Conservation (phyloP, 495 filamentous ascomycete genomes). For the Xylaria longipes region DNA sequence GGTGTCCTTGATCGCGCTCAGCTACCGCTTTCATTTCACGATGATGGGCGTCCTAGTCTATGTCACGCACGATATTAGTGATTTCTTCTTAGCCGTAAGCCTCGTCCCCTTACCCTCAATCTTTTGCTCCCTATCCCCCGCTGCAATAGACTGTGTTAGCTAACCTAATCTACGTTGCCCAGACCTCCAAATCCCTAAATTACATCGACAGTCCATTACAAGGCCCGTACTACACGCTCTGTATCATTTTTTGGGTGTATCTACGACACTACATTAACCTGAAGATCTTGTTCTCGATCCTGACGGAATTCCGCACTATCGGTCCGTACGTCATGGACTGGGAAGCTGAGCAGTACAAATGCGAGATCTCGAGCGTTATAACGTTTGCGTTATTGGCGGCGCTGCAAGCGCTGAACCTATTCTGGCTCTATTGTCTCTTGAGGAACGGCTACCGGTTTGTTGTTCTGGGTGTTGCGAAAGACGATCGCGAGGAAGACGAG, state of each 20-base stretch:
- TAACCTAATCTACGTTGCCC: conserved; percentile 13
- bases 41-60: conserved; percentile 96
- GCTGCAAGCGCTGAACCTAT: conserved; percentile 80
- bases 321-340: conserved; percentile 86
- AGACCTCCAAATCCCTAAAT: conserved; percentile 92
- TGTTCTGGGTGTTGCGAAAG: conserved; percentile 51
- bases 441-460: conserved; percentile 67
- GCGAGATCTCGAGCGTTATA: conserved; percentile 72
- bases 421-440: conserved; percentile 82
- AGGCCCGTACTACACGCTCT: conserved; percentile 78
- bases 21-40: conserved; percentile 96
- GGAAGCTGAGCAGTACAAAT: conserved; percentile 83
- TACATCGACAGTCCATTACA: conserved; percentile 80
- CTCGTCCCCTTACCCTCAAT: not conserved
- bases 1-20: conserved; percentile 78
- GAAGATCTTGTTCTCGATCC: conserved; percentile 77
- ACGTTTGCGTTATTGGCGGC: conserved; percentile 70
- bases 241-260: conserved; percentile 87
- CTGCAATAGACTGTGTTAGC: not conserved
- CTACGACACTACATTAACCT: conserved; percentile 90
- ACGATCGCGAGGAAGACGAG: conserved; percentile 57
- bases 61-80: conserved; percentile 91
- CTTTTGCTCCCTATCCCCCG: not conserved
- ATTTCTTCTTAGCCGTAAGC: conserved; percentile 94
- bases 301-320: conserved; percentile 85